These are phyloP conservation scores for Claviceps maximensis DNA, from an alignment of 2,329 filamentous ascomycete genomes.

Conservation along the genomic window DNA sequence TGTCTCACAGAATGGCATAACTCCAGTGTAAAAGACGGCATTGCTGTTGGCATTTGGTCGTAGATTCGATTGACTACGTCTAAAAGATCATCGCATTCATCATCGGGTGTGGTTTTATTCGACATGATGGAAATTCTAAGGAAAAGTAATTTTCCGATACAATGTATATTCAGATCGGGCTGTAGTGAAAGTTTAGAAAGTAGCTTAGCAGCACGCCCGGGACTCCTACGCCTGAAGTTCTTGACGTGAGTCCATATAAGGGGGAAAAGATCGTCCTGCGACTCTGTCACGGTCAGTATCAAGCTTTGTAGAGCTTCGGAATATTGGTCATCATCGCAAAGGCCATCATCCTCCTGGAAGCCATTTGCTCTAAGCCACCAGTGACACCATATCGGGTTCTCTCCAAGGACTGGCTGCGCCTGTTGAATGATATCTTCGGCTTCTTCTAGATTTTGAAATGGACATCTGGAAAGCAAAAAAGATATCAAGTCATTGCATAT, in stretches of 20 bases:
- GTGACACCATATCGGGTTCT: conserved; percentile 52
- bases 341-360: conserved; percentile 26
- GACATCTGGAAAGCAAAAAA: conserved; percentile 35
- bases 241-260: conserved; percentile 55
- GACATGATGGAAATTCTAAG: conserved; percentile 54
- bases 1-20: conserved; percentile 54
- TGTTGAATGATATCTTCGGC: conserved; percentile 44
- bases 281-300: conserved; percentile 42
- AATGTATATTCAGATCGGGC: conserved; percentile 41
- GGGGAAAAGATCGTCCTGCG: conserved; percentile 52
- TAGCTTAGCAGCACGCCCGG: conserved; percentile 31
- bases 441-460: conserved; percentile 30
- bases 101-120: conserved; percentile 23
- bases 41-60: conserved; percentile 27
- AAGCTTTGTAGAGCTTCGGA: conserved; percentile 45
- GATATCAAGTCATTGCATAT: conserved; percentile 53
- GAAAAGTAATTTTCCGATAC: conserved; percentile 58
- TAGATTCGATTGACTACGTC: conserved; percentile 23
- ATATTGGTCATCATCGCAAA: conserved; percentile 26
- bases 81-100: conserved; percentile 12
- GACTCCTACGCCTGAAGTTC: conserved; percentile 44
- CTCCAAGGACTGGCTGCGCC: conserved; percentile 50
- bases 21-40: conserved; percentile 49
- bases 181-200: conserved; percentile 51
- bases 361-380: conserved; percentile 56